Base-by-base conservation (phyloP, 208 protist genomes). In the Novymonas esmeraldas region DNA sequence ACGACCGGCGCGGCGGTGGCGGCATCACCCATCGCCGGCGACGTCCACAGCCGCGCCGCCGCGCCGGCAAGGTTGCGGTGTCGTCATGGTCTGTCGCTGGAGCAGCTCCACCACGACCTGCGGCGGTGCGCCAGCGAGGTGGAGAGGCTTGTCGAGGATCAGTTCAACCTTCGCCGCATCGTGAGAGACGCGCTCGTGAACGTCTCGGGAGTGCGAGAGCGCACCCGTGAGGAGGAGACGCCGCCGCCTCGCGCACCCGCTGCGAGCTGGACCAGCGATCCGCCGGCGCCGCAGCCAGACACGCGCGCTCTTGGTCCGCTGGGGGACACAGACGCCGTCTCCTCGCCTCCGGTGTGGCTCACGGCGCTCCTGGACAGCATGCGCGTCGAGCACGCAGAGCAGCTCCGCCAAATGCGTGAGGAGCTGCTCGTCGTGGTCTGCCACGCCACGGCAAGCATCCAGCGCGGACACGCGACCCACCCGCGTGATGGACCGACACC, bases 111-210 rank as follows among this genome's bases (percentile, higher is more conserved):
- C 1, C 71, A 79, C 49, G 76, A 82, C 41, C n/a, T 79, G 34
- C 34, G 60, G 22, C 49, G 14, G 50, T 85, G 80, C 54, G 68
- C 76, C 18, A 33, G 34, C 6, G 63, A 76, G 22, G 76, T 79
- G 22, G 70, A 85, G 54, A 34, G 60, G 3, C 55, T 79, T 2
- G 73, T 82, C 38, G 71, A 82, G 24, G 64, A 82, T 6, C 71
- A 82, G 63, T 63, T 67, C 31, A 39, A 64, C 11, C 57, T 76
- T 11, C 44, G 64, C 34, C 44, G 52, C 55, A 42, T 44, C 7
- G 55, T 70, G 52, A 52, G 44, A 2, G 52, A 70, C 24, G 41
- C 16, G 18, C 24, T 70, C 7, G 0, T 56, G 6, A 54, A 62
- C 14, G 6, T 45, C 34, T 41, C 38, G 22, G 24, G n/a, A 11